Conservation (phyloP, 1,139 yeast genomes). For the Zygosaccharomyces sapae region DNA sequence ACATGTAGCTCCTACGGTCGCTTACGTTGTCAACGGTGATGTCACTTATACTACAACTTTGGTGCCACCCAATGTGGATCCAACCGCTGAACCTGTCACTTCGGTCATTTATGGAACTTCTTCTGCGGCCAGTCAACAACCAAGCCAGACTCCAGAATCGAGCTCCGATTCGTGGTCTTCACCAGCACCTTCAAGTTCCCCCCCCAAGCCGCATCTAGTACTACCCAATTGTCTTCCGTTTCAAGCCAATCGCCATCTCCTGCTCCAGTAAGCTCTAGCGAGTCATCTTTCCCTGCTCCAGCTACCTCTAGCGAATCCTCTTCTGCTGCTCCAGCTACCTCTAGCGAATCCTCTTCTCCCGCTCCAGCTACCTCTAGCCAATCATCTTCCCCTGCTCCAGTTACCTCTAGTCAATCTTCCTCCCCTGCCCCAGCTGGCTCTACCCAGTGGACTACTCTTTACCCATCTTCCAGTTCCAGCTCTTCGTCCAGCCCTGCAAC, state of each 20-base stretch:
- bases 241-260: constrained; percentile 3
- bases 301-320: constrained; percentile 5
- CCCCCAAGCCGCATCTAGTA: constrained; percentile 16
- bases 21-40: constrained; percentile 57
- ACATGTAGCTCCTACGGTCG: constrained; percentile 63
- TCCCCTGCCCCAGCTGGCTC: constrained; percentile 11
- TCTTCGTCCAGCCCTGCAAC: not conserved
- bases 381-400: constrained; percentile 11
- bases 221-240: constrained; percentile 10
- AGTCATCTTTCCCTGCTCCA: constrained; percentile 11
- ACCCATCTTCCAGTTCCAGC: constrained; percentile 7
- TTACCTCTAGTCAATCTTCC: constrained; percentile 4
- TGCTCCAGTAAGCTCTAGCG: constrained; percentile 13
- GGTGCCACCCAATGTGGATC: constrained; percentile 33
- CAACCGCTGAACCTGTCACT: constrained; percentile 36
- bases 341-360: constrained; percentile 12
- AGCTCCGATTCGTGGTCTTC: constrained; percentile 5
- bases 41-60: constrained; percentile 58
- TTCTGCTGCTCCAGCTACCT: constrained; percentile 10
- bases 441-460: constrained; percentile 14
- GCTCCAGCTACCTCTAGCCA: constrained; percentile 10
- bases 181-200: constrained; percentile 14
- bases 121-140: constrained; percentile 8
- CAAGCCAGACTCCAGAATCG: constrained; percentile 11
- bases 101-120: constrained; percentile 27